Base-by-base conservation (phyloP, 1,284 basidiomycete genomes). In the Hypsizygus ulmarius region DNA sequence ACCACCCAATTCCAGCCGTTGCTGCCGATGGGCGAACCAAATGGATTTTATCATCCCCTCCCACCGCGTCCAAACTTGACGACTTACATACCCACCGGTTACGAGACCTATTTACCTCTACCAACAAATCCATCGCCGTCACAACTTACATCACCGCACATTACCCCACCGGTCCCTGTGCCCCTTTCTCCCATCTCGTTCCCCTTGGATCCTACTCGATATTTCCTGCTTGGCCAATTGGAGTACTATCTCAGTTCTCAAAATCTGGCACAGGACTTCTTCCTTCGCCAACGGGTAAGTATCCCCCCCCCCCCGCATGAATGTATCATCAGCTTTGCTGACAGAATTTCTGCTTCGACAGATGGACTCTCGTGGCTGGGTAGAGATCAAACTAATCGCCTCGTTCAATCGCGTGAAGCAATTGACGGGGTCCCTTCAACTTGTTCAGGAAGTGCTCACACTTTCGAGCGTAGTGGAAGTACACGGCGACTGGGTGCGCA, bases 311-410 rank as follows among this genome's bases (percentile, higher is more conserved):
- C 15, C 43, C 45, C 40, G 46, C n/a, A n/a, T n/a, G n/a, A n/a
- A n/a, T n/a, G n/a, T n/a, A n/a, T n/a, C n/a, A n/a, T n/a, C n/a
- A n/a, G n/a, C 43, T 37, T 47, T 50, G 16, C 35, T 50, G 45
- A 47, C 47, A 6, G 19, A 41, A 29, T 49, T 45, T 50, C 37
- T 34, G 18, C 4, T 25, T 58, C 15, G 5, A 33, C 39, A 96
- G 92, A 95, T 97, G 93, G 91, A 96, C 63, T 75, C 80, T 2
- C 74, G 80, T 52, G 93, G 93, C 12, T 97, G 92, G 91, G 86
- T 97, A 46, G 79, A 86, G 15, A 86, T 95, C 36, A 58, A 78
- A 8, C 72, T 92, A 47, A 77, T 97, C 47, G 87, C 89, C 3
- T 88, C 89, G 8, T 97, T 96, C 76, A 92, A 90, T 59, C 85